Percentiles rank a stretch among this genome's conserved stretches.
Evolutionary conservation across 2,329 filamentous ascomycete genomes (phyloP).

Genomic region (Cordyceps fumosorosea): DNA sequence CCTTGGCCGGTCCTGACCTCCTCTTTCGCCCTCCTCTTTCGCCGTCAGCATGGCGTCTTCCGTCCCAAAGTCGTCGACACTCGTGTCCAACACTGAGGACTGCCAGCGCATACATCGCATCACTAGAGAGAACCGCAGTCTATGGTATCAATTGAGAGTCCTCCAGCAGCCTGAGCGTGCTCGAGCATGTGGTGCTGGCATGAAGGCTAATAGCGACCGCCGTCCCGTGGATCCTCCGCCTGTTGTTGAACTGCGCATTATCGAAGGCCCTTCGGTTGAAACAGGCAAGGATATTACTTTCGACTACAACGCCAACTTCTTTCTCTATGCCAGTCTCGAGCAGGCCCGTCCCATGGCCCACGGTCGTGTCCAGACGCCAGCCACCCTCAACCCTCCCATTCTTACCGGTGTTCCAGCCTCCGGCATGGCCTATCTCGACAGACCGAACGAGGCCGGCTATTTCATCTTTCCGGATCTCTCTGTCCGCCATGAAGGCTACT

Average conservation of each 20-base stretch:
- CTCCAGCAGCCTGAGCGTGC: conserved; percentile 93
- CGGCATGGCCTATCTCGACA: conserved; percentile 91
- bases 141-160: conserved; percentile 78
- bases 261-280: conserved; percentile 60
- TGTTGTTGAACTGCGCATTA: conserved; percentile 84
- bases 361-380: conserved; percentile 61
- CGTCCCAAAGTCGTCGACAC: conserved; percentile 28
- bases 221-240: conserved; percentile 91
- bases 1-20: neutral
- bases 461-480: conserved; percentile 98
- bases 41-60: conserved; percentile 14
- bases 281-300: conserved; percentile 71
- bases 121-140: conserved; percentile 67
- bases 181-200: conserved; percentile 88
- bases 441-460: conserved; percentile 73
- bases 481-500: conserved; percentile 89
- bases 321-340: conserved; percentile 88
- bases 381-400: conserved; percentile 70
- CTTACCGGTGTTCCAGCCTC: conserved; percentile 91
- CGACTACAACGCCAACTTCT: conserved; percentile 93
- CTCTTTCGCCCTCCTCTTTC: neutral
- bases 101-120: conserved; percentile 40
- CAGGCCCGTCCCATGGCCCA: conserved; percentile 77
- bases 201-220: conserved; percentile 67
- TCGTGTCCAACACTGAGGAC: conserved; percentile 25